These are phyloP conservation scores for Lecanicillium sp. DNA, from an alignment of 2,329 filamentous ascomycete species.

Conservation along the genomic window DNA sequence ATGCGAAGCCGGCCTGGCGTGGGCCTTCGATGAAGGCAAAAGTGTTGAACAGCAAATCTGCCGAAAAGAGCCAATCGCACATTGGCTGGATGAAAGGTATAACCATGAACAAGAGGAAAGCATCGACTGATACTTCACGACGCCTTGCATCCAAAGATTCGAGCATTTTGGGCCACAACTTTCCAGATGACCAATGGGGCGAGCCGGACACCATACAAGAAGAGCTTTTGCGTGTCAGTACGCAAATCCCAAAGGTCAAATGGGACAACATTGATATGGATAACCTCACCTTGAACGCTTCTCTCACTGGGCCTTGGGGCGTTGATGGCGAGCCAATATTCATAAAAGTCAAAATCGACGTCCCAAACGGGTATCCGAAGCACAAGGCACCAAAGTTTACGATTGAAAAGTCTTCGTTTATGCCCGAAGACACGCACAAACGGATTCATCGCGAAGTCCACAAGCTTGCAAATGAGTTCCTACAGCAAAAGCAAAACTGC, in stretches of 20 bases:
- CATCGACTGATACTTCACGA: constrained; percentile 27
- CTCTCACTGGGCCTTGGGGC: constrained; percentile 58
- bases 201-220: constrained; percentile 56
- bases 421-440: constrained; percentile 46
- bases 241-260: constrained; percentile 53
- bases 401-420: constrained; percentile 54
- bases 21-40: constrained; percentile 53
- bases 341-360: constrained; percentile 52
- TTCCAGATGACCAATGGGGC: constrained; percentile 49
- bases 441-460: constrained; percentile 46
- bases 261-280: constrained; percentile 60
- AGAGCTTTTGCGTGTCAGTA: constrained; percentile 54
- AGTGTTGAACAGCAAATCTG: constrained; percentile 28
- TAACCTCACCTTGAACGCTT: constrained; percentile 48
- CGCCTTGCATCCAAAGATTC: constrained; percentile 42
- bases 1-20: constrained; percentile 36
- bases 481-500: constrained; percentile 51
- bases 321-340: constrained; percentile 47
- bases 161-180: constrained; percentile 40
- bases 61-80: constrained; percentile 44
- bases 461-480: constrained; percentile 45
- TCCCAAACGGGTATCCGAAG: constrained; percentile 52
- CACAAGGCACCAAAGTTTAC: constrained; percentile 48
- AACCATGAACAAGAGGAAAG: constrained; percentile 50
- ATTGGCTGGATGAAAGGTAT: constrained; percentile 65